Evolutionary conservation across 805 yeast species (phyloP).

Genomic region (Tetrapisispora iriomotensis): DNA sequence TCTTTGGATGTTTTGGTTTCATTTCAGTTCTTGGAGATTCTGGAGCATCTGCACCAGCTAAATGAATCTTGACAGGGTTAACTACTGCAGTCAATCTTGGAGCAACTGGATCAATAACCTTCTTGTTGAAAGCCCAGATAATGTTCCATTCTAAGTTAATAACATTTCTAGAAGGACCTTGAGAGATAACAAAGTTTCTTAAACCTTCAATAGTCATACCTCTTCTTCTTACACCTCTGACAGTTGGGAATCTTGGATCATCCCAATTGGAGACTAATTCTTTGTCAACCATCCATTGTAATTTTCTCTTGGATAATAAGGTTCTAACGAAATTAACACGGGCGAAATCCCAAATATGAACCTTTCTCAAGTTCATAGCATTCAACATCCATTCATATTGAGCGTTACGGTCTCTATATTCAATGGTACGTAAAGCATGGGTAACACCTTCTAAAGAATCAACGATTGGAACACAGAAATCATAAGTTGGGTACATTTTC

Average conservation of each 20-base stretch:
- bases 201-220: constrained; percentile 99
- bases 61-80: constrained; percentile 59
- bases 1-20: constrained; percentile 91
- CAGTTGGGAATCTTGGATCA: constrained; percentile 99
- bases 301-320: constrained; percentile 87
- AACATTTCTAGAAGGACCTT: constrained; percentile 97
- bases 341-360: constrained; percentile 96
- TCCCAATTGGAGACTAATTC: constrained; percentile 88
- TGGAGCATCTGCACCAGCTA: constrained; percentile 56
- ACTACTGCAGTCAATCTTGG: constrained; percentile 88
- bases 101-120: constrained; percentile 92
- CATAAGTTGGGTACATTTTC: constrained; percentile 98
- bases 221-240: constrained; percentile 97
- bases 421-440: constrained; percentile 95
- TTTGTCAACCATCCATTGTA: constrained; percentile 98
- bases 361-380: constrained; percentile 76
- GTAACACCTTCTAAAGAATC: constrained; percentile 96
- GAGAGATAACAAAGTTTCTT: constrained; percentile 83
- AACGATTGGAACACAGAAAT: constrained; percentile 96
- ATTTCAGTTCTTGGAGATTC: constrained; percentile 50
- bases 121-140: constrained; percentile 96
- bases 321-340: constrained; percentile 96
- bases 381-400: constrained; percentile 95
- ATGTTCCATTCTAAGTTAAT: constrained; percentile 95
- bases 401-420: constrained; percentile 96